Percentiles rank a stretch among this genome's conserved stretches.
Evolutionary conservation across 805 yeast genomes (phyloP).

Genomic region (Wickerhamiella galacta): DNA sequence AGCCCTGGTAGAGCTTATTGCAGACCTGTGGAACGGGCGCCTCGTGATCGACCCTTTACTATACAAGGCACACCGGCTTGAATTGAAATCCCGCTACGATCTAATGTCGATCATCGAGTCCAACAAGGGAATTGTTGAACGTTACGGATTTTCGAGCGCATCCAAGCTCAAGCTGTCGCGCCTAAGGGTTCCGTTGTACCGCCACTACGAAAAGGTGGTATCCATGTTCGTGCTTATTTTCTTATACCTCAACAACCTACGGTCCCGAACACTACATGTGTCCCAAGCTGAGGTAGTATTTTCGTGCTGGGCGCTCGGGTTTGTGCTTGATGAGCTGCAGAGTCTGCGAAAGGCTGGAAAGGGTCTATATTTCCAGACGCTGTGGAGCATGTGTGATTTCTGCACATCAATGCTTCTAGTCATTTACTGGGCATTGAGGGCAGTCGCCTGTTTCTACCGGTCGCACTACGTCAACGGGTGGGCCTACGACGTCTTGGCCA

Average conservation of each 20-base stretch:
- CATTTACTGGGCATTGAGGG: conserved; percentile 15
- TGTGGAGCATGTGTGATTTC: conserved; percentile 39
- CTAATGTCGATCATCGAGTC: conserved; percentile 15
- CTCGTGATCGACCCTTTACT: conserved; percentile 26
- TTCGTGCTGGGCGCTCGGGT: conserved; percentile 31
- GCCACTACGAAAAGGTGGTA: conserved; percentile 19
- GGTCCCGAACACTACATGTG: conserved; percentile 8
- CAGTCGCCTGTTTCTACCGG: conserved; percentile 7
- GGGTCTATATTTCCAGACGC: conserved; percentile 29
- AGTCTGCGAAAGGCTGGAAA: conserved; percentile 31
- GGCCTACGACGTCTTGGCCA: conserved; percentile 20
- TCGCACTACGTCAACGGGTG: conserved; percentile 1
- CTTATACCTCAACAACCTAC: conserved; percentile 18
- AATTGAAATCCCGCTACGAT: conserved; percentile 13
- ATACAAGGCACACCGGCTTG: conserved; percentile 22
- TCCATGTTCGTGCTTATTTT: conserved; percentile 20
- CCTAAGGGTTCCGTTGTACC: conserved; percentile 25
- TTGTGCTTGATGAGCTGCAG: conserved; percentile 31
- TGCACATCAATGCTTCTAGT: conserved; percentile 27
- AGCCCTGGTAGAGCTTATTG: conserved; percentile 29
- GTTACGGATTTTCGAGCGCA: conserved; percentile 22
- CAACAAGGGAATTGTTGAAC: conserved; percentile 22
- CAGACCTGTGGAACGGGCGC: conserved; percentile 37
- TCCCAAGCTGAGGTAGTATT: conserved; percentile 24
- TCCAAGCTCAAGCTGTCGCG: conserved; percentile 24